A percentile compares a stretch with the other conserved stretches of the same genome.
These are phyloP conservation scores for Delitschia confertaspora DNA, from an alignment of 495 filamentous ascomycete species.

Conservation along the genomic window DNA sequence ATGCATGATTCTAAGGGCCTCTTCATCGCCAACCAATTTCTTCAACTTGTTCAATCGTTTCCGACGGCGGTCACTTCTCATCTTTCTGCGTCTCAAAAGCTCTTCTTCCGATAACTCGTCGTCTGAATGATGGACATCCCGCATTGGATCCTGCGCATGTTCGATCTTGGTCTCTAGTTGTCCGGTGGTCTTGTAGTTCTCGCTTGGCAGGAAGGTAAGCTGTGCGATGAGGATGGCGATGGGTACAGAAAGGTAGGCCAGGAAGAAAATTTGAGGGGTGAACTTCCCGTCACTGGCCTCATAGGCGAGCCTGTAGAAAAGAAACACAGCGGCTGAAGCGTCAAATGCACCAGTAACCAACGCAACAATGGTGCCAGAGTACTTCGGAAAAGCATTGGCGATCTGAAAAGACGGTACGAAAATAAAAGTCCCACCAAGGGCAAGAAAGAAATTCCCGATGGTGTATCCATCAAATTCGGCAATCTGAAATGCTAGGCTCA, in stretches of 20 bases:
- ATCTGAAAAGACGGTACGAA: conserved; percentile 87
- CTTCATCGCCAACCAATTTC: conserved; percentile 53
- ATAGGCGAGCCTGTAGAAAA: conserved; percentile 72
- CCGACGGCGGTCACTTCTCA: conserved; percentile 53
- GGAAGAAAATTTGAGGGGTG: conserved; percentile 60
- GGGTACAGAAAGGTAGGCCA: conserved; percentile 68
- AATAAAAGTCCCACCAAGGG: conserved; percentile 76
- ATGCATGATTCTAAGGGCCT: conserved; percentile 43
- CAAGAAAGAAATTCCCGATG: conserved; percentile 69
- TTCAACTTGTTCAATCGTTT: conserved; percentile 62
- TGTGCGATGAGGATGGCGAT: conserved; percentile 57
- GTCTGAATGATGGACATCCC: conserved; percentile 39
- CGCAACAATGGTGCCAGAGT: conserved; percentile 77
- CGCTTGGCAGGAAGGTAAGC: conserved; percentile 61
- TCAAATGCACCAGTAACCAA: conserved; percentile 83
- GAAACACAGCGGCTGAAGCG: conserved; percentile 72
- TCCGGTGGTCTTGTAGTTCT: conserved; percentile 76
- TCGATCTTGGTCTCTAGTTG: conserved; percentile 69
- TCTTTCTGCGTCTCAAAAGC: conserved; percentile 34
- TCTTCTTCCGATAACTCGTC: conserved; percentile 30
- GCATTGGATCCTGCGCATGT: conserved; percentile 34
- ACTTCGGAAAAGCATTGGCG: conserved; percentile 74
- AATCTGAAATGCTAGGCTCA: conserved; percentile 57
- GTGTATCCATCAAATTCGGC: conserved; percentile 61
- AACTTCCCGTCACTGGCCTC: conserved; percentile 52